Percentiles rank a stretch among this genome's conserved stretches.
Evolutionary conservation across 2,329 filamentous ascomycete genomes (phyloP).

Genomic region (Cryphonectria naterciae): DNA sequence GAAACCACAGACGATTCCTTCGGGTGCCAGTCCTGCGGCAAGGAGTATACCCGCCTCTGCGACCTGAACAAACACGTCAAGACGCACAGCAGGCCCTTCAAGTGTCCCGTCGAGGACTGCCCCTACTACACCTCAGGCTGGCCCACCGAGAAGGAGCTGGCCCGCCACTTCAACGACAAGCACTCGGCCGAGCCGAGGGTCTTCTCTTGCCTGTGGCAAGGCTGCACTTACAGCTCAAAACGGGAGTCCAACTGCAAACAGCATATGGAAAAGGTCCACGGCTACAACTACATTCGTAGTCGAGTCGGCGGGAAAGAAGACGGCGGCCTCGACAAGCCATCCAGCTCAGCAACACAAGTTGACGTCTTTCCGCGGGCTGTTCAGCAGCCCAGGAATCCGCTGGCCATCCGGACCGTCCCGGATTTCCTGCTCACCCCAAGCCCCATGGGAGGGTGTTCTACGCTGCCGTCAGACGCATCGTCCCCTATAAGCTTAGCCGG

Average conservation of each 20-base stretch:
- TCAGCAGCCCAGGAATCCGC: conserved; percentile 12
- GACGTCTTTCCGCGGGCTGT: conserved; percentile 4
- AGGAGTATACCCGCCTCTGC: conserved; percentile 37
- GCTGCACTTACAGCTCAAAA: conserved; percentile 75
- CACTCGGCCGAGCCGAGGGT: conserved; percentile 68
- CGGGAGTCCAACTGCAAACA: conserved; percentile 83
- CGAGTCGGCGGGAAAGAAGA: conserved; percentile 50
- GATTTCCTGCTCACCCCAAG: conserved; percentile 22
- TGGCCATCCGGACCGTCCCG: conserved; percentile 26
- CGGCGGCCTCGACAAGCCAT: background rate
- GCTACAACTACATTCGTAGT: conserved; percentile 72
- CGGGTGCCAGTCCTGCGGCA: conserved; percentile 35
- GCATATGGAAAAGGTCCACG: conserved; percentile 83
- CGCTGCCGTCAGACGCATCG: conserved; percentile 16
- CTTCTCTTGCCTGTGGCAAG: conserved; percentile 67
- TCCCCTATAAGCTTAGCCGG: conserved; percentile 11
- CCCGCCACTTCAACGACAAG: conserved; percentile 78
- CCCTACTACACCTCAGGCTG: conserved; percentile 72
- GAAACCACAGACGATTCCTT: conserved; percentile 25
- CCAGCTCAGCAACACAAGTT: background rate
- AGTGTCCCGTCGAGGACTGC: conserved; percentile 68
- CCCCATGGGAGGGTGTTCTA: conserved; percentile 7
- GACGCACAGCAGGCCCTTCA: conserved; percentile 51
- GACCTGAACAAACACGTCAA: conserved; percentile 41
- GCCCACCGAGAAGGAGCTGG: conserved; percentile 79